Evolutionary conservation across 495 filamentous ascomycete genomes (phyloP), one percentile per base, ranked within the genome.

Genomic region (Amorphotheca resinae): DNA sequence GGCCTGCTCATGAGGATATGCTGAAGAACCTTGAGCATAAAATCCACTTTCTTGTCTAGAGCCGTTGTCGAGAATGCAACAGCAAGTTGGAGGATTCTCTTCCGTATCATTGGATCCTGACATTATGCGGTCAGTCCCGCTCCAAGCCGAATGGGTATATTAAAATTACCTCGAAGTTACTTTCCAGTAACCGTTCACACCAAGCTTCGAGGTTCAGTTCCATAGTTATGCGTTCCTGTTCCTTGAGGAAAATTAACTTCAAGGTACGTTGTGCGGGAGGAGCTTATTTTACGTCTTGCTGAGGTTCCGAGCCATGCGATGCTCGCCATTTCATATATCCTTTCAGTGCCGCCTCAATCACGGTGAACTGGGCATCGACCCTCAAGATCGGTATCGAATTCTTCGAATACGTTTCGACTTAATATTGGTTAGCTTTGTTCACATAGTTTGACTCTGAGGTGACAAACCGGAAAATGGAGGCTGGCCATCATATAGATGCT

Each of bases 321-420:
- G 68, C 59, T 33, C 81, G 64, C 87, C 87, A 95, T 59, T 80
- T 85, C 41, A 78, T 73, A 51, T 83, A 95, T 5, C 91, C 91
- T 56, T 87, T 94, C 32, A 96, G 61, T 4, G 84, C 82, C n/a
- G 87, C 82, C 60, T 94, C 85, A 0, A 95, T 79, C 3, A 95
- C 83, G 3, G 83, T 82, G 44, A 86, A 85, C 49, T 94, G 87
- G 7, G 86, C 83, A 59, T 98, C 91, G 2, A 89, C 77, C 9
- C 74, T 75, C 54, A 98, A 72, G 2, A 86, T 70, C 23, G 80
- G 71, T 38, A 80, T 68, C 0, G 86, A 87, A 28, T 72, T 80
- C 56, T 87, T 93, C n/a, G 72, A 76, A 60, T 94, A 98, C 8
- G 64, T 76, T 52, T 74, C 67, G 45, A 77, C 76, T 86, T n/a